A percentile compares a stretch with the other conserved stretches of the same genome.
Conservation (phyloP, 169 alveolate genomes). For the Plasmodium gonderi region DNA sequence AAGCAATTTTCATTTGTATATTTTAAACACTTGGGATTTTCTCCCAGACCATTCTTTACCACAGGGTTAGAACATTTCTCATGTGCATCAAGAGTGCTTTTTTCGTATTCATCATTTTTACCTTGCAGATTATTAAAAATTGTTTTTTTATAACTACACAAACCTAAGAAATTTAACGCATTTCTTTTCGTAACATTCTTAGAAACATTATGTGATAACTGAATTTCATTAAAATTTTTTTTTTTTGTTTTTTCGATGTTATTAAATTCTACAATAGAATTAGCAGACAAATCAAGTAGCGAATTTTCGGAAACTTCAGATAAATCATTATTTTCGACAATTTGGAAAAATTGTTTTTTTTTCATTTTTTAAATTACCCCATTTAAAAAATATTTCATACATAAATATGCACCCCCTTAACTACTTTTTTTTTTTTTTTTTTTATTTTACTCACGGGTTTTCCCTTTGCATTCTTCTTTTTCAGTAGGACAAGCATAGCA, state of each 20-base stretch:
- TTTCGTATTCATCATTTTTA: constrained; percentile 3
- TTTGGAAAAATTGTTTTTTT: constrained; percentile 55
- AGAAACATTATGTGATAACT: background rate
- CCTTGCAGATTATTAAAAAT: background rate
- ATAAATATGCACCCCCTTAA: background rate
- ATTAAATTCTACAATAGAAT: constrained; percentile 26
- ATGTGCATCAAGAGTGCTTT: constrained; percentile 27
- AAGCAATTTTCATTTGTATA: background rate
- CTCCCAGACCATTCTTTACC: background rate
- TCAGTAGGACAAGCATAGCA: background rate
- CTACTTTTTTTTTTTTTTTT: background rate
- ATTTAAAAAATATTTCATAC: background rate
- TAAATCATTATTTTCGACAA: constrained; percentile 46
- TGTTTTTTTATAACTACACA: constrained; percentile 28
- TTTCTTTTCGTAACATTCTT: constrained; percentile 46
- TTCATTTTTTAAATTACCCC: constrained; percentile 43
- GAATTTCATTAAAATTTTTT: constrained; percentile 4
- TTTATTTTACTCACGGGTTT: too few relatives aligned
- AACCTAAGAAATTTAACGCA: constrained; percentile 67
- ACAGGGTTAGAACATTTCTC: background rate
- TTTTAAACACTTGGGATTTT: background rate
- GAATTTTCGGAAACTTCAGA: background rate
- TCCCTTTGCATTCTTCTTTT: background rate
- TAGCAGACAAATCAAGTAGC: constrained; percentile 2
- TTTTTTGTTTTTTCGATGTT: constrained; percentile 17